Evolutionary conservation across 192 early-diverging fungal species (phyloP).

Genomic region (Ambispora gerdemannii): DNA sequence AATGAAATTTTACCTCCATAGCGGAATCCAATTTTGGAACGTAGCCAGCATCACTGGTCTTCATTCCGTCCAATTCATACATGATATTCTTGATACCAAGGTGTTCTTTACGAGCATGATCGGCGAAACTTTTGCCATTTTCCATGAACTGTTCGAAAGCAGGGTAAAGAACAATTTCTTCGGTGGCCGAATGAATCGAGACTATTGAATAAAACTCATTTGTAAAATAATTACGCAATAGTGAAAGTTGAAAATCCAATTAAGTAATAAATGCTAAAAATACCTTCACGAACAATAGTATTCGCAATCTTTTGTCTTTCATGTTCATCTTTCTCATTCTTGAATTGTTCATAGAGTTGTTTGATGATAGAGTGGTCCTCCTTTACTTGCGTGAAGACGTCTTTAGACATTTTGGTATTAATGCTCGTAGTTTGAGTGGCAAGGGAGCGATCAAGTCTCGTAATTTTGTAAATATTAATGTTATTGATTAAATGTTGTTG

Average conservation of each 20-base stretch:
- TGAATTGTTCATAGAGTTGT: not conserved
- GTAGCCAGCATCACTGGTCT: conserved; percentile 32
- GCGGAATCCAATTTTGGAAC: conserved; percentile 11
- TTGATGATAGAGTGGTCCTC: conserved; percentile 6
- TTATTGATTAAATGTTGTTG: too few relatives aligned
- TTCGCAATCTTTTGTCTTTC: conserved; percentile 23
- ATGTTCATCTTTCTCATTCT: not conserved
- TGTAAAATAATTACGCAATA: not conserved
- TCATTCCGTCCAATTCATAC: conserved; percentile 35
- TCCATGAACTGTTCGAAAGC: conserved; percentile 28
- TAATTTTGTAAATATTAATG: too few relatives aligned
- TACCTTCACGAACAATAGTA: conserved; percentile 16
- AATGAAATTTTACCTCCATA: conserved; percentile 10
- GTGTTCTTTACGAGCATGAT: conserved; percentile 40
- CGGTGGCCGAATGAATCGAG: conserved; percentile 39
- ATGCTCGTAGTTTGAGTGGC: too few relatives aligned
- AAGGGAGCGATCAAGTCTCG: too few relatives aligned
- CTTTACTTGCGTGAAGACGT: not conserved
- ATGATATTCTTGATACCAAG: conserved; percentile 42
- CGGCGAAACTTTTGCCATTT: conserved; percentile 40
- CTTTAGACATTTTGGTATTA: conserved; percentile 25
- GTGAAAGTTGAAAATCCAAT: not conserved
- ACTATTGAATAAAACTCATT: conserved; percentile 7
- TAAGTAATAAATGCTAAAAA: not conserved
- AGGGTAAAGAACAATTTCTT: conserved; percentile 47